Base-by-base conservation (phyloP, 2,329 filamentous ascomycete genomes). In the Myriosclerotinia scirpicola region DNA sequence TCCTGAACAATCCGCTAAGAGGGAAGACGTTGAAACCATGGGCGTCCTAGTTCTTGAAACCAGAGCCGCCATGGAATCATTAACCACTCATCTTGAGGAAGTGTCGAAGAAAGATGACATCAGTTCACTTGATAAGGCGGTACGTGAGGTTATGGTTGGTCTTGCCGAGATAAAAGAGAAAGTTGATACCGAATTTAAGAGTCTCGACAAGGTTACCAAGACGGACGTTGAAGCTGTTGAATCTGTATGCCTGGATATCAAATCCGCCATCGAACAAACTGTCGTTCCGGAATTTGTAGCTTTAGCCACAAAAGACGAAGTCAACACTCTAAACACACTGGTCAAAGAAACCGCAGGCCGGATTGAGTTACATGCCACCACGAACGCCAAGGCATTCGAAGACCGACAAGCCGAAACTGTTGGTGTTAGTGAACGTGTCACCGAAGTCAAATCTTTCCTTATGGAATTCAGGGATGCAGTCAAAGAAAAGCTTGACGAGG, bases 341-440 rank as follows among this genome's bases (percentile, higher is more conserved):
- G 81, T 95, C 70, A 89, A 86, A 69, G 88, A 91, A 55, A 87
- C 91, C 76, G 89, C 90, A 70, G 89, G 90, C 72, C 87, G 83
- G 70, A 79, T 88, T 22, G 85, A 89, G 44, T 79, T 82, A 3
- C 88, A 93, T 65, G 87, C 90, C 56, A 89, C 91, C 54, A 81
- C 90, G 34, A 92, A 89, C 20, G 87, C 87, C 2, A 92, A 92
- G 78, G 89, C 90, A 0, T 89, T 95, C 55, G 92, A 95, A 64
- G 90, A 94, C 67, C 90, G 92, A 36, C 92, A 94, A 74, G 85
- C 89, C 54, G 94, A 97, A 76, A 92, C 92, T 64, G 88, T 89
- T 30, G 88, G 87, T 17, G 86, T 97, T 34, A 84, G 90, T 17
- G 89, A 94, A 68, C 89, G 89, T 66, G 89, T 98, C 20, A 84